These are phyloP conservation scores for Strigomonas culicis DNA, from an alignment of 208 protist species.

Conservation along the genomic window DNA sequence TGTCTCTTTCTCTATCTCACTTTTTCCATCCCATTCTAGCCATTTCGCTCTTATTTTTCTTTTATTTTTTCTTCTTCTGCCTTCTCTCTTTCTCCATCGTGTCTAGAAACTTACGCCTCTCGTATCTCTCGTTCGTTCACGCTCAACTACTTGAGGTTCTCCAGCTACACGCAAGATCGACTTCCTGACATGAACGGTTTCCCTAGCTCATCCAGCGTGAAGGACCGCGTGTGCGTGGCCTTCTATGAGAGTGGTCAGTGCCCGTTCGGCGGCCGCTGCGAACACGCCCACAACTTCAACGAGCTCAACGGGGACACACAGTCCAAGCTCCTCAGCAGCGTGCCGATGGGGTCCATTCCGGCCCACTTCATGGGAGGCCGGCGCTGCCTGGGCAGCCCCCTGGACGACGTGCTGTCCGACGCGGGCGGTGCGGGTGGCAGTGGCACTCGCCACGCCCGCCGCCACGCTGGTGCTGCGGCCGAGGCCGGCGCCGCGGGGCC, in stretches of 20 bases:
- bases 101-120: background rate
- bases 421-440: background rate
- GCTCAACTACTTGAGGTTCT: too few relatives aligned
- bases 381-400: too few relatives aligned
- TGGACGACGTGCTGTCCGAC: background rate
- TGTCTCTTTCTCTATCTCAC: background rate
- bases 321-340: slow-evolving; percentile 45
- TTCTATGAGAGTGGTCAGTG: slow-evolving; percentile 69
- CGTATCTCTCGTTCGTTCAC: background rate
- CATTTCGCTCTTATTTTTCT: slow-evolving; percentile 1
- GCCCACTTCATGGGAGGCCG: slow-evolving; percentile 60
- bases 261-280: slow-evolving; percentile 50
- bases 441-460: background rate
- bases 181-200: background rate
- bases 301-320: slow-evolving; percentile 54
- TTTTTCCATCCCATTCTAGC: background rate
- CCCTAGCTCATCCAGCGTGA: slow-evolving; percentile 6
- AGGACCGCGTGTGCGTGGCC: slow-evolving; percentile 62
- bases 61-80: slow-evolving; percentile 10
- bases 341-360: slow-evolving; percentile 55
- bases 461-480: too few relatives aligned
- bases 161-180: too few relatives aligned
- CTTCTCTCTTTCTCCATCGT: slow-evolving; percentile 13
- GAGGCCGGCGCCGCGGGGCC: too few relatives aligned
- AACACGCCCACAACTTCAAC: slow-evolving; percentile 68